Evolutionary conservation across 352 stramenopile species (phyloP).

Genomic region (Globisporangium cystogenes): DNA sequence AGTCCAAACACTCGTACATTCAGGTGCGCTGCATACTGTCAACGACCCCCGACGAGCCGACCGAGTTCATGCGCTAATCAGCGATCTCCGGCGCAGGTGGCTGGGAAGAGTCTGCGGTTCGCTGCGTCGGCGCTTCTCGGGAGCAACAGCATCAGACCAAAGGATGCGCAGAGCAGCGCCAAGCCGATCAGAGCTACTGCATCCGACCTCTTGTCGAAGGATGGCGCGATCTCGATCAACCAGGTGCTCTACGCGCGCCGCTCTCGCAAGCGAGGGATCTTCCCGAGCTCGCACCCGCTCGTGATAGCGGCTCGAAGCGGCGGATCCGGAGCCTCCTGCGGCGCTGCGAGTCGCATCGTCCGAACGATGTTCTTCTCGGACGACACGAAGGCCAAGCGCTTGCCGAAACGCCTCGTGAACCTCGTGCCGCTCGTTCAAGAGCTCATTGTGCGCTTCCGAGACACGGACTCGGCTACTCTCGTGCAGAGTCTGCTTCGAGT

Average conservation of each 20-base stretch:
- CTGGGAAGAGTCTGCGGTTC: conserved; percentile 46
- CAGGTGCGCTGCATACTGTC: conserved; percentile 25
- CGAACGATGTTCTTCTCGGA: conserved; percentile 29
- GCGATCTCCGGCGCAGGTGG: conserved; percentile 19
- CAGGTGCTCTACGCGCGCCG: conserved; percentile 53
- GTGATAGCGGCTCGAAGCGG: conserved; percentile 27
- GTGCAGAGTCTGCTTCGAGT: conserved; percentile 26
- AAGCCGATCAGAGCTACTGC: background rate
- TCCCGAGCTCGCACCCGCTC: conserved; percentile 28
- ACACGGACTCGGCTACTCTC: conserved; percentile 26
- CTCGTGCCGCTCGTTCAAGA: conserved; percentile 53
- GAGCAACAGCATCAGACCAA: background rate
- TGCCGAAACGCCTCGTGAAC: conserved; percentile 54
- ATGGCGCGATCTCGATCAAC: conserved; percentile 41
- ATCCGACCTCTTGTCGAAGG: background rate
- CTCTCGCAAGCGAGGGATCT: conserved; percentile 28
- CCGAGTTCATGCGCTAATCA: background rate
- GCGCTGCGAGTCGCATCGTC: conserved; percentile 38
- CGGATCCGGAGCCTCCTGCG: conserved; percentile 22
- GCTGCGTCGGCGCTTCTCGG: background rate
- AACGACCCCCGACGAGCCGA: background rate
- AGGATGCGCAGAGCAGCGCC: background rate
- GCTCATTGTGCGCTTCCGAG: conserved; percentile 34
- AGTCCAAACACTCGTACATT: conserved; percentile 30
- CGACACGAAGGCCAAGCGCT: conserved; percentile 18